A percentile compares a stretch with the other conserved stretches of the same genome.
These are phyloP conservation scores for Phytophthora aleatoria DNA, from an alignment of 352 stramenopile species.

Conservation along the genomic window DNA sequence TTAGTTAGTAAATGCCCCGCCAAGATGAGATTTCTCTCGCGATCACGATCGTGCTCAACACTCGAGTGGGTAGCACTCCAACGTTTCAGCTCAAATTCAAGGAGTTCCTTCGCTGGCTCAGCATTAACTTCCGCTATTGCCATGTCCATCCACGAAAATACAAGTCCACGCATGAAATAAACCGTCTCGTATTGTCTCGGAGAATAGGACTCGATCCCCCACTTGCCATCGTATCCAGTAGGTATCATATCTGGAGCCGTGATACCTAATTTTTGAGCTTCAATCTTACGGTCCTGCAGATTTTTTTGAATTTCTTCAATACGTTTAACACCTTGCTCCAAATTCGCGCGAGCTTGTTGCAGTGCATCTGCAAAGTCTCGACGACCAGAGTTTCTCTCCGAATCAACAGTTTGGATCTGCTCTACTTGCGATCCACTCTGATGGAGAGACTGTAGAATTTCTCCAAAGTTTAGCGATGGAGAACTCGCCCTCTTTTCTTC, in stretches of 20 bases:
- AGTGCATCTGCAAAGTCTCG: constrained; percentile 33
- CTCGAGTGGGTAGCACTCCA: constrained; percentile 27
- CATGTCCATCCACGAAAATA: constrained; percentile 48
- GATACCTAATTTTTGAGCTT: constrained; percentile 31
- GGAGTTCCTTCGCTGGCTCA: constrained; percentile 34
- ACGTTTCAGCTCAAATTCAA: constrained; percentile 36
- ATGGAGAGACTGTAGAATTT: constrained; percentile 44
- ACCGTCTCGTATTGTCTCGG: constrained; percentile 34
- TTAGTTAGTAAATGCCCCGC: constrained; percentile 18
- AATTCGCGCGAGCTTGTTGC: constrained; percentile 29
- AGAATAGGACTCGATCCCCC: constrained; percentile 51
- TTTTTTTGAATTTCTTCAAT: constrained; percentile 35
- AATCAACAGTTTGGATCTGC: constrained; percentile 30
- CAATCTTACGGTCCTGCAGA: constrained; percentile 31
- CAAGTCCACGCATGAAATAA: constrained; percentile 46
- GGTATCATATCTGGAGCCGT: neutral
- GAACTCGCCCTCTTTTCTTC: neutral
- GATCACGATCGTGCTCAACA: constrained; percentile 28
- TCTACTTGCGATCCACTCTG: constrained; percentile 41
- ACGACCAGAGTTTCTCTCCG: constrained; percentile 31
- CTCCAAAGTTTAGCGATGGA: constrained; percentile 40
- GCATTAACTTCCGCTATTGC: constrained; percentile 24
- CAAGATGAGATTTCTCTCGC: constrained; percentile 1
- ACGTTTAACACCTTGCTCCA: constrained; percentile 24
- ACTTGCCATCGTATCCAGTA: constrained; percentile 35